Conservation (phyloP, 176 grass and related monocot species). For the Aegilops sharonensis region DNA sequence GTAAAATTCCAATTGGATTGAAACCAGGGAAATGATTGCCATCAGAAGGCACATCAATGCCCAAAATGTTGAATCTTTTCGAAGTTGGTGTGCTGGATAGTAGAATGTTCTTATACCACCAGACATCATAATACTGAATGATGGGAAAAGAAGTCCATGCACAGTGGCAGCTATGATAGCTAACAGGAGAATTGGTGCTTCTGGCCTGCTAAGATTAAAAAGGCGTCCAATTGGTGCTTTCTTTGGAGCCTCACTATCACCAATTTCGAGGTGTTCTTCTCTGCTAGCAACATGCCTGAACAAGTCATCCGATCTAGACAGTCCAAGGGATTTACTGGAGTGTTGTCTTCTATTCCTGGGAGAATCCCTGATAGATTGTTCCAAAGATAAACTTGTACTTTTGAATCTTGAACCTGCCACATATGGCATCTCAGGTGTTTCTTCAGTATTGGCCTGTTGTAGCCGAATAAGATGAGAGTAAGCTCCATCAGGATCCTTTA, state of each 20-base stretch:
- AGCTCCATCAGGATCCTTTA: slow-evolving; percentile 63
- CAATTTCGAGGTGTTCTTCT: neutral
- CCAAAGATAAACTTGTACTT: slow-evolving; percentile 24
- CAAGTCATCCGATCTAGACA: slow-evolving; percentile 8
- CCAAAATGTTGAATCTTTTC: slow-evolving; percentile 72
- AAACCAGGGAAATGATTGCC: slow-evolving; percentile 42
- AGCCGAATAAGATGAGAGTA: slow-evolving; percentile 64
- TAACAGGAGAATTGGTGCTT: slow-evolving; percentile 52
- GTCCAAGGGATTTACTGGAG: slow-evolving; percentile 13
- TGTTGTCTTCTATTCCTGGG: slow-evolving; percentile 22
- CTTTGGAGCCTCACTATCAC: slow-evolving; percentile 18
- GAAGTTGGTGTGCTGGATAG: slow-evolving; percentile 48
- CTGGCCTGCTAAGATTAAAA: slow-evolving; percentile 65
- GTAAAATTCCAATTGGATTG: slow-evolving; percentile 55
- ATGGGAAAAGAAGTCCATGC: slow-evolving; percentile 65
- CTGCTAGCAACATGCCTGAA: neutral
- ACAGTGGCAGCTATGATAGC: slow-evolving; percentile 52
- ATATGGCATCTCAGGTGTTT: slow-evolving; percentile 1
- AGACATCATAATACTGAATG: slow-evolving; percentile 64
- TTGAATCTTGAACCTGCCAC: slow-evolving; percentile 22
- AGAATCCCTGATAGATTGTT: slow-evolving; percentile 39
- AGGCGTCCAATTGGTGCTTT: slow-evolving; percentile 42
- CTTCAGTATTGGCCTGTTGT: slow-evolving; percentile 44
- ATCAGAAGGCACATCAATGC: slow-evolving; percentile 50
- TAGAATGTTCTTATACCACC: slow-evolving; percentile 63